These are phyloP conservation scores for Metschnikowia lochheadii DNA, from an alignment of 805 yeast genomes.

Conservation along the genomic window DNA sequence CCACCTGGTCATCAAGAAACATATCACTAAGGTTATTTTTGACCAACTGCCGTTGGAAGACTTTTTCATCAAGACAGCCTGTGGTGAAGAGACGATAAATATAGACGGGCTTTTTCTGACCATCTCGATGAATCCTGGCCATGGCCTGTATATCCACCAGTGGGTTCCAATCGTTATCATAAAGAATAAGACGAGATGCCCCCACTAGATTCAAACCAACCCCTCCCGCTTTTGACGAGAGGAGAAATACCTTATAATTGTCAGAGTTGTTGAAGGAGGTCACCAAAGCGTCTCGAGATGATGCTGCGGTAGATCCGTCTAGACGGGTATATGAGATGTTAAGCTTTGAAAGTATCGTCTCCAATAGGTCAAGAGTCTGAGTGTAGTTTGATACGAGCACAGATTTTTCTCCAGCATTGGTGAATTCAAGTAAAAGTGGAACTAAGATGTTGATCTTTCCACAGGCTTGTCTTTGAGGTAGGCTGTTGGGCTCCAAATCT, in stretches of 20 bases:
- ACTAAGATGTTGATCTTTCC: slow-evolving; percentile 68
- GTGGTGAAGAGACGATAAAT: slow-evolving; percentile 81
- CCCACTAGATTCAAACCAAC: slow-evolving; percentile 88
- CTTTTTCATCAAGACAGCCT: slow-evolving; percentile 92
- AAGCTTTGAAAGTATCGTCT: slow-evolving; percentile 47
- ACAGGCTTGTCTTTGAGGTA: slow-evolving; percentile 11
- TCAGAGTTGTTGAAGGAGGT: slow-evolving; percentile 57
- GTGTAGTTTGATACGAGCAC: slow-evolving; percentile 88
- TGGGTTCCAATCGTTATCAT: slow-evolving; percentile 98
- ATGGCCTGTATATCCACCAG: slow-evolving; percentile 88
- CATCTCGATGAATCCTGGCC: slow-evolving; percentile 94
- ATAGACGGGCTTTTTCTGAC: slow-evolving; percentile 73
- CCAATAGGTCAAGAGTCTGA: slow-evolving; percentile 75
- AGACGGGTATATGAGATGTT: slow-evolving; percentile 55
- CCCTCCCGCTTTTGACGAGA: slow-evolving; percentile 93
- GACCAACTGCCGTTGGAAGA: slow-evolving; percentile 85
- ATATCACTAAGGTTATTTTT: slow-evolving; percentile 75
- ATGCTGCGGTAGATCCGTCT: slow-evolving; percentile 80
- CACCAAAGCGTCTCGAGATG: slow-evolving; percentile 62
- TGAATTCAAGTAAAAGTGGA: slow-evolving; percentile 50
- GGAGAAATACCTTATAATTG: slow-evolving; percentile 51
- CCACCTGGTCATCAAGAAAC: slow-evolving; percentile 44
- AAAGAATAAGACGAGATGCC: slow-evolving; percentile 77
- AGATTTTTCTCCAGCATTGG: slow-evolving; percentile 55
- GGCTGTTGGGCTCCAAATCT: slow-evolving; percentile 18